Evolutionary conservation across 2,329 filamentous ascomycete species (phyloP).

Genomic region (Penicillium fuscoglaucum): DNA sequence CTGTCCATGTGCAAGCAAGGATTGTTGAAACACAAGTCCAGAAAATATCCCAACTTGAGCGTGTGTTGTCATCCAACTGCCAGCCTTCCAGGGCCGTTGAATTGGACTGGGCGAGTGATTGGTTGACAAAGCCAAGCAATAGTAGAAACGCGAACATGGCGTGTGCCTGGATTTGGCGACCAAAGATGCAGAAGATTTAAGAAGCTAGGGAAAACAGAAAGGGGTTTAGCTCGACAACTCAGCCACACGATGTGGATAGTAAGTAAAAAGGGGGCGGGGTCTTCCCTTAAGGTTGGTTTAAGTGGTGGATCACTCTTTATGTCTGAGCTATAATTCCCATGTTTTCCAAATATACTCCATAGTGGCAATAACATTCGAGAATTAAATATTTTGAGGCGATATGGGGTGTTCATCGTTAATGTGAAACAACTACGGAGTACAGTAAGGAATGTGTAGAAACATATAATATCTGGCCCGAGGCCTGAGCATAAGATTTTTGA

Average conservation of each 20-base stretch:
- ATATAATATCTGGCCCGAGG: not conserved
- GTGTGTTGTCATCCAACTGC: constrained; percentile 13
- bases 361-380: not conserved
- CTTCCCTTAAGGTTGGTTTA: not conserved
- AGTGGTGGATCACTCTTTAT: not conserved
- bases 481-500: not conserved
- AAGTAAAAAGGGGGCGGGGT: not conserved
- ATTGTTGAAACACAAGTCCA: constrained; percentile 20
- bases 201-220: not conserved
- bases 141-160: not conserved
- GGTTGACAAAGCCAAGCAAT: not conserved
- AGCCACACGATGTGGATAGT: not conserved
- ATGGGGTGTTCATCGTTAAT: not conserved
- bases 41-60: constrained; percentile 20
- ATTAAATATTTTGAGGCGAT: not conserved
- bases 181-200: not conserved
- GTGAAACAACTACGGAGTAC: not conserved
- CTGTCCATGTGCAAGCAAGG: constrained; percentile 21
- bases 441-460: not conserved
- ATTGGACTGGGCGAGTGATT: constrained; percentile 1
- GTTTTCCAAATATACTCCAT: not conserved
- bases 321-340: not conserved
- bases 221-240: not conserved
- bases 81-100: constrained; percentile 12
- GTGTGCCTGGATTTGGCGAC: not conserved